Evolutionary conservation across 345 rosid species (phyloP).

Genomic region (Brassica rapa): DNA sequence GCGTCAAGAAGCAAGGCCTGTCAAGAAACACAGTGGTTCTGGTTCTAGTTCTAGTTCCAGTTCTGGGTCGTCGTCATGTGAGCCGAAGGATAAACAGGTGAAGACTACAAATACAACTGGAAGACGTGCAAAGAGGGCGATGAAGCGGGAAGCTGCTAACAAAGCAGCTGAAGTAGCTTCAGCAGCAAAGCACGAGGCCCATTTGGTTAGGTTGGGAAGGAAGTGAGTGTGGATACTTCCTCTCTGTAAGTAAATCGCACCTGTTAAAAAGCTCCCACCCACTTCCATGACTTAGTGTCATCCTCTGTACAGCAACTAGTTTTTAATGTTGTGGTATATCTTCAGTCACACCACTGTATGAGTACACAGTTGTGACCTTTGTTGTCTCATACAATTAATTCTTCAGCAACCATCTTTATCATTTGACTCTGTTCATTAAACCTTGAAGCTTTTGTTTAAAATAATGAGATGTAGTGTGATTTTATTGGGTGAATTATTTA

Average conservation of each 20-base stretch:
- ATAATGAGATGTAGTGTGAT: too few species aligned
- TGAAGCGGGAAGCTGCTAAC: slow-evolving; percentile 93
- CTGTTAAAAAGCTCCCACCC: background rate
- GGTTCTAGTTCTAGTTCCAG: slow-evolving; percentile 36
- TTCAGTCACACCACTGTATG: slow-evolving; percentile 5
- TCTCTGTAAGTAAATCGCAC: slow-evolving; percentile 26
- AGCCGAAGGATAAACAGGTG: slow-evolving; percentile 55
- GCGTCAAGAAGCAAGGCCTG: slow-evolving; percentile 88
- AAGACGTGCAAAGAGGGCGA: slow-evolving; percentile 83
- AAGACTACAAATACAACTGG: slow-evolving; percentile 49
- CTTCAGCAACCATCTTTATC: background rate
- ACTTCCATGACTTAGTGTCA: slow-evolving; percentile 8
- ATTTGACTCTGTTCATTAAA: too few species aligned
- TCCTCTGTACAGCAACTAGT: slow-evolving; percentile 32
- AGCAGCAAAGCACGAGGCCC: slow-evolving; percentile 46
- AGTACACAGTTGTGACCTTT: slow-evolving; percentile 6
- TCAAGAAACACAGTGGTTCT: slow-evolving; percentile 42
- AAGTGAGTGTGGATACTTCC: slow-evolving; percentile 25
- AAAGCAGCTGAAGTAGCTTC: slow-evolving; percentile 68
- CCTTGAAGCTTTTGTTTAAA: too few species aligned
- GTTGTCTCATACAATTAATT: slow-evolving; percentile 13
- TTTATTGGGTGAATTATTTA: too few species aligned
- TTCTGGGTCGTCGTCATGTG: slow-evolving; percentile 43
- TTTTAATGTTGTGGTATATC: slow-evolving; percentile 20
- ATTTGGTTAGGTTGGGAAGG: slow-evolving; percentile 46